A percentile compares a stretch with the other conserved stretches of the same genome.
Evolutionary conservation across 2,329 filamentous ascomycete species (phyloP).

Genomic region (Apiospora kogelbergensis): DNA sequence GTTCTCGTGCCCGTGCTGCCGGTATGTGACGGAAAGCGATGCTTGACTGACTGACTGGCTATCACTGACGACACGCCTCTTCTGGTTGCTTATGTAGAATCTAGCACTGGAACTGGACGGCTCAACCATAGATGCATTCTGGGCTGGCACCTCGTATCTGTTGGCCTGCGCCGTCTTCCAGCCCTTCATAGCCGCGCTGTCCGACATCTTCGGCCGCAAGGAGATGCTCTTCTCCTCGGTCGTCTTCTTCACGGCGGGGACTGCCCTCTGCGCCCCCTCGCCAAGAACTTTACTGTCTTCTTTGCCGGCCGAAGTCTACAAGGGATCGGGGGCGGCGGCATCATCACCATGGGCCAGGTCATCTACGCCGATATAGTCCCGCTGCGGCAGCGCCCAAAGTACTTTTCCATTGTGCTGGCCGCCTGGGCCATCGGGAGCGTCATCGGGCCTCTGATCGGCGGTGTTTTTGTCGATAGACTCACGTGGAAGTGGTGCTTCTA

Average conservation of each 20-base stretch:
- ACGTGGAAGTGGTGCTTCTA: constrained; percentile 21
- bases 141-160: constrained; percentile 50
- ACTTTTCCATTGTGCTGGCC: constrained; percentile 12
- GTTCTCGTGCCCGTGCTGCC: constrained; percentile 46
- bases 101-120: constrained; percentile 36
- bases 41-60: neutral
- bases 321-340: constrained; percentile 17
- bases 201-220: constrained; percentile 48
- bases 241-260: constrained; percentile 43
- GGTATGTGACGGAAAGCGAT: constrained; percentile 33
- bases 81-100: constrained; percentile 18
- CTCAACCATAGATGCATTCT: constrained; percentile 41
- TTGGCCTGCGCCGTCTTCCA: constrained; percentile 42
- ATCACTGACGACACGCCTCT: neutral
- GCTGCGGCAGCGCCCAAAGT: constrained; percentile 20
- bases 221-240: constrained; percentile 41
- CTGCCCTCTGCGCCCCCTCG: constrained; percentile 10
- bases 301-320: constrained; percentile 14
- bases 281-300: constrained; percentile 11
- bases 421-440: constrained; percentile 19
- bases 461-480: constrained; percentile 16
- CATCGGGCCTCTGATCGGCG: constrained; percentile 17
- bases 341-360: constrained; percentile 16
- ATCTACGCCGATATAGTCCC: constrained; percentile 18
- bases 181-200: constrained; percentile 40